Percentiles rank a stretch among this genome's conserved stretches.
Evolutionary conservation across 148 eudicot genomes (phyloP).

Genomic region (Persicaria tinctoria): DNA sequence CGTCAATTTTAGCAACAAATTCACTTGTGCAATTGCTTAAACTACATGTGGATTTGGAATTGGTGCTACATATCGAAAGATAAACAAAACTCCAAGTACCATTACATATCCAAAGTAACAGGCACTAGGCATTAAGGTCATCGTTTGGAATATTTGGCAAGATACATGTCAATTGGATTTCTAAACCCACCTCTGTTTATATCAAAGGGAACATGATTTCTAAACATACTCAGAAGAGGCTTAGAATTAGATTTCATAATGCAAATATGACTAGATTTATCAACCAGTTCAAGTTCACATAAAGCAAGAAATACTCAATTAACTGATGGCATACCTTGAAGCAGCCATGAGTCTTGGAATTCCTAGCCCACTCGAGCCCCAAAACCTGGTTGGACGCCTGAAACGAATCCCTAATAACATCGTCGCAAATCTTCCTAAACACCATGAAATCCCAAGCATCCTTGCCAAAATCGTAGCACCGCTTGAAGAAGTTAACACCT

Average conservation of each 20-base stretch:
- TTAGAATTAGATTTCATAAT: not conserved
- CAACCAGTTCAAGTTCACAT: not conserved
- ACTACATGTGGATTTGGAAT: no score
- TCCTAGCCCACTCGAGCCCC: constrained; percentile 77
- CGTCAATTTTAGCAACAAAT: no score
- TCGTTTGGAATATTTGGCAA: not conserved
- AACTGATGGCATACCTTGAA: constrained; percentile 48
- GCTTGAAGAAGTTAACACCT: constrained; percentile 63
- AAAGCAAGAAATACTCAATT: not conserved
- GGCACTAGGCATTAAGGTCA: not conserved
- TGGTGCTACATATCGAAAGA: no score
- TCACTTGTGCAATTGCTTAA: no score
- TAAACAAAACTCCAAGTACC: no score
- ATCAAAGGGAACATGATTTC: no score
- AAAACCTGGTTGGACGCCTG: constrained; percentile 53
- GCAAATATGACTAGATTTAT: not conserved
- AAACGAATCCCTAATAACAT: constrained; percentile 66
- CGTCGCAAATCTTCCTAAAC: constrained; percentile 56
- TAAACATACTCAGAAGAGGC: not conserved
- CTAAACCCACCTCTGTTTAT: no score
- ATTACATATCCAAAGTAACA: no score
- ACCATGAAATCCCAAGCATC: constrained; percentile 77
- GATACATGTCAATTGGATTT: not conserved
- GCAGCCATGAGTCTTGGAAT: constrained; percentile 47
- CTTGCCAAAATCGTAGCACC: constrained; percentile 58